Conservation (phyloP, 768 basidiomycete genomes). For the Kwoniella sp. region DNA sequence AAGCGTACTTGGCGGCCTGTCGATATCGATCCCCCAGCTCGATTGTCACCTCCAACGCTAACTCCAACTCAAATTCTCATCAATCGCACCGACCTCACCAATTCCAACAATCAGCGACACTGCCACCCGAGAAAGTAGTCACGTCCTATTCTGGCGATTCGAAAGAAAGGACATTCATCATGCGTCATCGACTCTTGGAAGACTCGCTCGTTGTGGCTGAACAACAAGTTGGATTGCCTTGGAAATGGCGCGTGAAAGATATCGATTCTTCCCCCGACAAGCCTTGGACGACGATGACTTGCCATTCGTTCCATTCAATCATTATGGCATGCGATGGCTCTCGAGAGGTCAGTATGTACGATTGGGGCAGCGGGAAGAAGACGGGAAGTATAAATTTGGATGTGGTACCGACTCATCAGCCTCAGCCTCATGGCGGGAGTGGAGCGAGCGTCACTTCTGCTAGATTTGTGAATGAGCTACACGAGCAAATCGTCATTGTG, state of each 20-base stretch:
- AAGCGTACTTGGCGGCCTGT: conserved; percentile 39
- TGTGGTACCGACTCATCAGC: conserved; percentile 14
- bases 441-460: conserved; percentile 28
- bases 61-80: not conserved
- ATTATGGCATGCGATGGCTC: conserved; percentile 37
- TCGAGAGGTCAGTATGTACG: conserved; percentile 39
- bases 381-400: conserved; percentile 31
- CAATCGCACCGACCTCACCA: too few species aligned
- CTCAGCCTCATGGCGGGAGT: not conserved
- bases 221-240: conserved; percentile 49
- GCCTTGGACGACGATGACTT: conserved; percentile 35
- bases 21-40: too few species aligned
- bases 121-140: conserved; percentile 12
- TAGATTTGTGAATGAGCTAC: conserved; percentile 48
- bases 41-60: too few species aligned
- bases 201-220: conserved; percentile 46
- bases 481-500: conserved; percentile 36
- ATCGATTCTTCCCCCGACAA: conserved; percentile 38
- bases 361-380: conserved; percentile 37
- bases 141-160: conserved; percentile 5
- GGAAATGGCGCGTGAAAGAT: conserved; percentile 46
- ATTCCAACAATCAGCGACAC: too few species aligned
- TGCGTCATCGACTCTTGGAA: conserved; percentile 43
- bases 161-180: conserved; percentile 28
- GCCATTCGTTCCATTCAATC: conserved; percentile 37